Base-by-base conservation (phyloP, 1,284 basidiomycete genomes). In the Leccinum insolens region DNA sequence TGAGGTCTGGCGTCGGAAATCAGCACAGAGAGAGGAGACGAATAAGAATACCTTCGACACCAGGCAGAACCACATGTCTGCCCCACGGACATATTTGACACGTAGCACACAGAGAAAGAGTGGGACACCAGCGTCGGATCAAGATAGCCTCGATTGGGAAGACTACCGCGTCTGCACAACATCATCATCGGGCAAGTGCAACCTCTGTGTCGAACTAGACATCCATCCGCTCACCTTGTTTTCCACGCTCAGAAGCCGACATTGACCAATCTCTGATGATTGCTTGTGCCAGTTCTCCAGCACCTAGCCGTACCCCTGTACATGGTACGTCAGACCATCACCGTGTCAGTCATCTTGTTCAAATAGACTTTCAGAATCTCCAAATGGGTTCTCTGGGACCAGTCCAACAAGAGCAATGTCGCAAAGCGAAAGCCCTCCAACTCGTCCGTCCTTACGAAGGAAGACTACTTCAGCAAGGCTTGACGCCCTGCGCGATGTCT, bases 131-230 rank as follows among this genome's bases (percentile, higher is more conserved):
- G 55, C 61, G 15, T 64, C 65, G 20, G 69, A 71, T 17, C 68
- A 70, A 28, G 71, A 76, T 9, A 77, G 78, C n/a, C 74, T 82
- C 39, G 76, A 76, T 65, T 79, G 81, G 80, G 81, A 82, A 67
- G 70, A 76, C 37, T 20, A 61, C 17, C 71, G 68, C 28, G n/a
- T 71, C 25, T 58, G 75, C 17, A 63, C 25, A 31, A 67, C 69
- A 34, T 65, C 67, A 52, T 80, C 78, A 22, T 80, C 78, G 3
- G 78, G 79, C 70, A 65, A 57, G 71, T 66, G 15, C 31, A 14
- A 46, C 28, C 39, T 55, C n/a, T 52, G 28, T 34, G 34, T 59
- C 4, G 17, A 41, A 37, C 37, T 14, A 3, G 14, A 31, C 57
- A 17, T 44, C 3, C 61, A 4, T 62, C 25, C 14, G n/a, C 25